Conservation (phyloP, 2,329 filamentous ascomycete genomes). For the Fusarium pininemorale region DNA sequence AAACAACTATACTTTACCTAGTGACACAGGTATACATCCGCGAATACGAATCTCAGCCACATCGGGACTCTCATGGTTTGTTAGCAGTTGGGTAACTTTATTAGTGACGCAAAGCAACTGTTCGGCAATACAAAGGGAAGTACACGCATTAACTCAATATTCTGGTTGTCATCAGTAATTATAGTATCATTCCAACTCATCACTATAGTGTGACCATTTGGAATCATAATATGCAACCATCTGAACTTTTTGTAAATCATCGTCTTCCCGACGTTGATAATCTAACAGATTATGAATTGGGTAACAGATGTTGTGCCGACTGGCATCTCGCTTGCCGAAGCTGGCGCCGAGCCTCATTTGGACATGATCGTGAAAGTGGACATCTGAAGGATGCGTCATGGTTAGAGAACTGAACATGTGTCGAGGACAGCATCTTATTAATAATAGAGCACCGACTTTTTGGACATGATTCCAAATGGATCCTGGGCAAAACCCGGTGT, state of each 20-base stretch:
- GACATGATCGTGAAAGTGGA: neutral
- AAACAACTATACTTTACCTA: neutral
- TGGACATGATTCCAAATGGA: conserved; percentile 27
- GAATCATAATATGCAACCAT: neutral
- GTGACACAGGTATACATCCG: neutral
- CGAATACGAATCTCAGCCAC: neutral
- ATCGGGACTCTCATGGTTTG: neutral
- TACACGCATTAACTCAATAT: neutral
- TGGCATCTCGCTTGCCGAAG: conserved; percentile 28
- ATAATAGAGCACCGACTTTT: neutral
- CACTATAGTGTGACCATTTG: neutral
- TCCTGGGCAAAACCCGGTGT: neutral
- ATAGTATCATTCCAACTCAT: neutral
- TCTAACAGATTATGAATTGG: conserved; percentile 37
- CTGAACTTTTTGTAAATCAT: neutral
- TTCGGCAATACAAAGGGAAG: neutral
- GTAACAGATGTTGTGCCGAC: conserved; percentile 35
- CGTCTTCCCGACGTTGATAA: conserved; percentile 5
- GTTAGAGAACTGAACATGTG: neutral
- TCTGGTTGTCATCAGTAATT: neutral
- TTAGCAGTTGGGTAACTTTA: neutral
- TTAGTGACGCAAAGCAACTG: neutral
- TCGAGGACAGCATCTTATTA: neutral
- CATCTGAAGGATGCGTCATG: neutral
- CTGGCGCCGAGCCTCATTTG: conserved; percentile 30